phyloP scores from a whole-genome alignment of 352 stramenopile genomes.

The Globisporangium barbulae region DNA sequence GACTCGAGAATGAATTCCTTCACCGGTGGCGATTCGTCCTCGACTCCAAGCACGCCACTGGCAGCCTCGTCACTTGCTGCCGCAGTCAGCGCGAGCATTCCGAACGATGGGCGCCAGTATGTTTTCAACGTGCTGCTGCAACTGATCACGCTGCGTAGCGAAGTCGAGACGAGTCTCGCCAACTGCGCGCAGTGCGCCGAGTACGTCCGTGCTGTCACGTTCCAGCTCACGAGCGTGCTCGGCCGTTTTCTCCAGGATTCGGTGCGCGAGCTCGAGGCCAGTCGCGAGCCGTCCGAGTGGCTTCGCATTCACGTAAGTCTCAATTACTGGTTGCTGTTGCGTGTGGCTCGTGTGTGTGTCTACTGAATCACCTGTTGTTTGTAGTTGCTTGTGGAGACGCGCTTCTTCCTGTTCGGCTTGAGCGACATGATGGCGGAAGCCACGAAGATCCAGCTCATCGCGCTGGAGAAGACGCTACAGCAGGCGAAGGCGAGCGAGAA shows the following conservation, averaged over 20 bases:
- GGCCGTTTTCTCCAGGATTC: constrained; percentile 40
- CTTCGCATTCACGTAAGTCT: constrained; percentile 58
- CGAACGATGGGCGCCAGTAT: constrained; percentile 67
- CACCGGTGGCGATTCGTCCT: constrained; percentile 16
- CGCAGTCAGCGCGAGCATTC: constrained; percentile 19
- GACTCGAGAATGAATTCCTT: constrained; percentile 27
- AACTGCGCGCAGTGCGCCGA: constrained; percentile 49
- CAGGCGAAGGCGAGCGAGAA: constrained; percentile 35
- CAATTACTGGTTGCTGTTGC: not conserved
- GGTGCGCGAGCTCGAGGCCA: constrained; percentile 25
- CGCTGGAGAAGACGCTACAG: constrained; percentile 46
- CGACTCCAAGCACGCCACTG: constrained; percentile 17
- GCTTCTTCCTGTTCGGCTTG: constrained; percentile 66
- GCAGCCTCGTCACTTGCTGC: constrained; percentile 19
- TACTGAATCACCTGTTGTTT: not conserved
- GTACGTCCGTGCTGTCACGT: constrained; percentile 50
- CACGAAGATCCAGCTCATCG: constrained; percentile 49
- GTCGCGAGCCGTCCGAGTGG: constrained; percentile 33
- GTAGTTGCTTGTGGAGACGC: constrained; percentile 69
- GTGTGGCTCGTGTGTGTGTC: not conserved
- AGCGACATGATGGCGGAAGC: constrained; percentile 45
- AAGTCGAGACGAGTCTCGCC: constrained; percentile 66
- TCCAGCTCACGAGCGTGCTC: constrained; percentile 52
- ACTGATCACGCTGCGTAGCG: constrained; percentile 68
- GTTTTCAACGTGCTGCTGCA: constrained; percentile 79